A percentile compares a stretch with the other conserved stretches of the same genome.
These are phyloP conservation scores for Talaromyces stipitatus DNA, from an alignment of 495 filamentous ascomycete species.

Conservation along the genomic window DNA sequence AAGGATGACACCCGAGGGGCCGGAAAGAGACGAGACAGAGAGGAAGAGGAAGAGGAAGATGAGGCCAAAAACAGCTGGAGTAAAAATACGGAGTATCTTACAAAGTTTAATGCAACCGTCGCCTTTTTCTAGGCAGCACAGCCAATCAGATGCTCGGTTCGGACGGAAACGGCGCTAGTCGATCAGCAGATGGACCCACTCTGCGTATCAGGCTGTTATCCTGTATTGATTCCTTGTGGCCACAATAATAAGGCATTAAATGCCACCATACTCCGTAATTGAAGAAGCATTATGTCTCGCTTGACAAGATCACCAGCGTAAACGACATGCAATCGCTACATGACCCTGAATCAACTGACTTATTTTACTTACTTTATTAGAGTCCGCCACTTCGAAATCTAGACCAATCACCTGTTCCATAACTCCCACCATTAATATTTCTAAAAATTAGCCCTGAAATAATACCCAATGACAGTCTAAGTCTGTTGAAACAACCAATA, in stretches of 20 bases:
- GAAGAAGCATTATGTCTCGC: too few species aligned
- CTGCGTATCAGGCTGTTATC: too few species aligned
- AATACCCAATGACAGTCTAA: not conserved
- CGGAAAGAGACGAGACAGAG: not conserved
- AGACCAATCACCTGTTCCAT: not conserved
- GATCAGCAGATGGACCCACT: too few species aligned
- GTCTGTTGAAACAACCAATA: not conserved
- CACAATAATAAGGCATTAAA: too few species aligned
- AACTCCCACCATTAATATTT: not conserved
- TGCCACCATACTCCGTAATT: too few species aligned
- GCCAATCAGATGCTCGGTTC: not conserved
- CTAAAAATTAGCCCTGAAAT: not conserved
- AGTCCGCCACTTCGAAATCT: not conserved
- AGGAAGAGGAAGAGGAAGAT: not conserved
- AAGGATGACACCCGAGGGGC: too few species aligned
- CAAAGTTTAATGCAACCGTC: not conserved
- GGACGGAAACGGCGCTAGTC: not conserved
- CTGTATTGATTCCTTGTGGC: too few species aligned
- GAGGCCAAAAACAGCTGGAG: not conserved
- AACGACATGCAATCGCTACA: too few species aligned
- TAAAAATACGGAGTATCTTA: not conserved
- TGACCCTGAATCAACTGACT: not conserved
- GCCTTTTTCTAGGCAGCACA: not conserved
- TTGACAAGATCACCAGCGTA: too few species aligned
- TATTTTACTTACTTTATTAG: not conserved